Percentiles rank a stretch among this genome's conserved stretches.
phyloP scores from a whole-genome alignment of 345 rosid genomes.

The Leavenworthia alabamica region DNA sequence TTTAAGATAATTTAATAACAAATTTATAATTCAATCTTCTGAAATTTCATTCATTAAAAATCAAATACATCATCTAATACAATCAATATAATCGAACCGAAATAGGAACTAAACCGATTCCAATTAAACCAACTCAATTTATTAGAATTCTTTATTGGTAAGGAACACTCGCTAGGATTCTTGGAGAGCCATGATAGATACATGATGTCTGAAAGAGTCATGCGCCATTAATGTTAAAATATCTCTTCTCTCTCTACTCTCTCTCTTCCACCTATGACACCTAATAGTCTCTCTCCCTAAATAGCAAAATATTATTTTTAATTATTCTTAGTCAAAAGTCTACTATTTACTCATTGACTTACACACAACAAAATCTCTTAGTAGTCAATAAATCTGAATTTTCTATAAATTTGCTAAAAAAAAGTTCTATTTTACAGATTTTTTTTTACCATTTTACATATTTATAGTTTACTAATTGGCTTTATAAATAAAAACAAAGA shows the following conservation, averaged over 20 bases:
- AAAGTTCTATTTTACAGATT: not conserved
- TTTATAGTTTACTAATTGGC: not conserved
- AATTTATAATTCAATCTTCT: no score
- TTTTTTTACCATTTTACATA: not conserved
- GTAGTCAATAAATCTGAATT: not conserved
- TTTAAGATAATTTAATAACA: no score
- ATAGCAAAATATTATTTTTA: not conserved
- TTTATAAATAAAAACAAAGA: not conserved
- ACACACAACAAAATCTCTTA: no score
- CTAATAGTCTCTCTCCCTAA: constrained; percentile 8
- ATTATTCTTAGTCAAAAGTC: no score
- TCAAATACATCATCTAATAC: no score
- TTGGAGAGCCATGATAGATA: constrained; percentile 31
- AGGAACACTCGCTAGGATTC: constrained; percentile 12
- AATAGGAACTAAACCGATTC: not conserved
- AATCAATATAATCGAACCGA: no score
- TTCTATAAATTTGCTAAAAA: not conserved
- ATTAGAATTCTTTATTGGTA: not conserved
- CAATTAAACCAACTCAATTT: not conserved
- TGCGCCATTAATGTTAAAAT: constrained; percentile 34
- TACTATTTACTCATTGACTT: no score
- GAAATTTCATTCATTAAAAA: no score
- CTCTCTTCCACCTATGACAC: constrained; percentile 33
- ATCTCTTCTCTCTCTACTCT: no score
- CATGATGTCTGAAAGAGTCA: constrained; percentile 38